Base-by-base conservation (phyloP, 306 rosid species). In the Urtica urens region DNA sequence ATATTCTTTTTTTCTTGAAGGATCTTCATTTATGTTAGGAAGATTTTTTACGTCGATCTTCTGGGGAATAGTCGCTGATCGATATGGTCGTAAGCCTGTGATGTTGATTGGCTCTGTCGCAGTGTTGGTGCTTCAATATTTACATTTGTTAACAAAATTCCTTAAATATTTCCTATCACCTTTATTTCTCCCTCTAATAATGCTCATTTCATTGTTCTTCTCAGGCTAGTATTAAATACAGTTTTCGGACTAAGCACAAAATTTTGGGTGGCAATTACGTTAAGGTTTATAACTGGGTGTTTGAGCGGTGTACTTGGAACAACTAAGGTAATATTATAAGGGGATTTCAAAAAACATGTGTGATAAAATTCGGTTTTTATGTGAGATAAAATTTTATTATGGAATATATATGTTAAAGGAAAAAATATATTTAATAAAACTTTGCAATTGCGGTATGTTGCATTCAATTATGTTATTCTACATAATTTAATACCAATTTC, bases 271-370 rank as follows among this genome's bases (percentile, higher is more conserved):
- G 97, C 93, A 25, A 2, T 90, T 33, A n/a, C 18, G 8, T 64
- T 72, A 20, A 73, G 97, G 59, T 84, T 90, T 77, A 77, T 84
- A 70, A 84, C 81, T 26, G 97, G 97, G 52, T 23, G 71, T 63
- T 75, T 84, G 54, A 81, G 79, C 62, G 97, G 97, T 48, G 25
- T 75, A 40, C 76, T 88, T 60, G 95, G 93, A 62, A 93, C 93
- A 21, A 82, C 81, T 28, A 88, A 84, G 97, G 97, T 87, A 68
- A n/a, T n/a, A n/a, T n/a, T n/a, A n/a, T n/a, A n/a, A n/a, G n/a
- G n/a, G n/a, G n/a, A n/a, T n/a, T n/a, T n/a, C n/a, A n/a, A n/a
- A n/a, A n/a, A n/a, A n/a, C n/a, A n/a, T n/a, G n/a, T n/a, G n/a
- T n/a, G n/a, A n/a, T n/a, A n/a, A n/a, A n/a, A n/a, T n/a, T n/a